Conservation (phyloP, 495 filamentous ascomycete species). For the Xylaria scruposa region DNA sequence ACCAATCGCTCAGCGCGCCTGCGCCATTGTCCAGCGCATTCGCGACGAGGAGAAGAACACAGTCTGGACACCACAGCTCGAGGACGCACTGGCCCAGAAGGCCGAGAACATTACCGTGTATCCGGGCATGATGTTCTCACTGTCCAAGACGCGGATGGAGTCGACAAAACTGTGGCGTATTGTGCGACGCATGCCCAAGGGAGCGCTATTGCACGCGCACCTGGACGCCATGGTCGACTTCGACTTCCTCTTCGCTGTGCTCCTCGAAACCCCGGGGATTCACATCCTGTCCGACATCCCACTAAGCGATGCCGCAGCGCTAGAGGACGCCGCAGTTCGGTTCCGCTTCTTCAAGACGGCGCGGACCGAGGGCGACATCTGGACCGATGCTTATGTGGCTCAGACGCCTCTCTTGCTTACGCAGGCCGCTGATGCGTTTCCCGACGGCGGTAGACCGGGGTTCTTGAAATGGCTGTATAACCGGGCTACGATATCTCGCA, state of each 20-base stretch:
- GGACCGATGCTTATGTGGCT: constrained; percentile 65
- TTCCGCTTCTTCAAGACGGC: constrained; percentile 60
- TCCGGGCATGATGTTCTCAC: constrained; percentile 87
- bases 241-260: constrained; percentile 73
- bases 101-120: constrained; percentile 64
- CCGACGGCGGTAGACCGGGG: constrained; percentile 68
- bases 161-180: constrained; percentile 85
- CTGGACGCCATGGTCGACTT: constrained; percentile 89
- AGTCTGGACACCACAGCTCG: constrained; percentile 73
- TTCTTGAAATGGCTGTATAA: constrained; percentile 81
- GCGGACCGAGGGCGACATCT: constrained; percentile 56
- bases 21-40: constrained; percentile 78
- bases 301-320: constrained; percentile 55
- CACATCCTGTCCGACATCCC: constrained; percentile 65
- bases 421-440: constrained; percentile 74
- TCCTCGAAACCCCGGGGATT: constrained; percentile 76
- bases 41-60: constrained; percentile 74
- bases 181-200: constrained; percentile 86
- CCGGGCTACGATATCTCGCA: constrained; percentile 70
- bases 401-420: constrained; percentile 63
- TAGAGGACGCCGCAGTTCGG: constrained; percentile 52
- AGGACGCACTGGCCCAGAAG: constrained; percentile 64
- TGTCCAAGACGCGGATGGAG: constrained; percentile 81
- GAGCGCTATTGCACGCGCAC: constrained; percentile 86
- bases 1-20: constrained; percentile 74